Percentiles rank a stretch among this genome's conserved stretches.
These are phyloP conservation scores for Sphaerobolus stellatus DNA, from an alignment of 1,284 basidiomycete species.

Conservation along the genomic window DNA sequence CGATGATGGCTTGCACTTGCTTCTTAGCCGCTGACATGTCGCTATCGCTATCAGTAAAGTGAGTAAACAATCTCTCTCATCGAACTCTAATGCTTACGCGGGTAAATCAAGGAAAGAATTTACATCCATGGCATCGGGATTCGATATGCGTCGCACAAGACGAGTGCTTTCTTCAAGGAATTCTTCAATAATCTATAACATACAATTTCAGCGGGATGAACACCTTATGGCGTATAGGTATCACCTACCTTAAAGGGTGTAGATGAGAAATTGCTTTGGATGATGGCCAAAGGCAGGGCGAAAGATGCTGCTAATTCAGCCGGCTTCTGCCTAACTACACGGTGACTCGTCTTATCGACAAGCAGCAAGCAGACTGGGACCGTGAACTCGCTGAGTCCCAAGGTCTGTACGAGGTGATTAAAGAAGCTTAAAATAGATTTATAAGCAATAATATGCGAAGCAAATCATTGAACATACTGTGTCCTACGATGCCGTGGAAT, in stretches of 20 bases:
- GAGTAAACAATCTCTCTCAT: neutral
- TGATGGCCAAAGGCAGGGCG: conserved; percentile 62
- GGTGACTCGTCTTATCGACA: conserved; percentile 75
- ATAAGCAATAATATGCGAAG: conserved; percentile 14
- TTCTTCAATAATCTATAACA: conserved; percentile 60
- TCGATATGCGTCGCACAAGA: conserved; percentile 49
- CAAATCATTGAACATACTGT: conserved; percentile 52
- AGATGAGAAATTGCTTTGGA: conserved; percentile 57
- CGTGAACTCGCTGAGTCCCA: conserved; percentile 82
- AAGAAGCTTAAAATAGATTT: conserved; percentile 67
- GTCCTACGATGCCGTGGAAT: conserved; percentile 86
- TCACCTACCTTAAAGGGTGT: conserved; percentile 45
- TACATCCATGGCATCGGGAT: conserved; percentile 35
- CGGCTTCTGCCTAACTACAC: conserved; percentile 63
- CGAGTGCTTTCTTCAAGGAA: conserved; percentile 66
- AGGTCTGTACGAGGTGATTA: conserved; percentile 82
- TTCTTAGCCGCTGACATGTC: conserved; percentile 51
- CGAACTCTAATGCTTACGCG: conserved; percentile 41
- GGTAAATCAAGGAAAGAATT: conserved; percentile 57
- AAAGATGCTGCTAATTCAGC: conserved; percentile 63
- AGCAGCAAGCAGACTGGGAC: conserved; percentile 85
- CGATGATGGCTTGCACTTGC: conserved; percentile 64
- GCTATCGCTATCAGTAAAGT: conserved; percentile 31
- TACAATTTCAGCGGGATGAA: conserved; percentile 22
- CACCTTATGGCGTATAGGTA: conserved; percentile 15